A percentile compares a stretch with the other conserved stretches of the same genome.
Conservation (phyloP, 495 filamentous ascomycete species). For the Rostrohypoxylon terebratum region DNA sequence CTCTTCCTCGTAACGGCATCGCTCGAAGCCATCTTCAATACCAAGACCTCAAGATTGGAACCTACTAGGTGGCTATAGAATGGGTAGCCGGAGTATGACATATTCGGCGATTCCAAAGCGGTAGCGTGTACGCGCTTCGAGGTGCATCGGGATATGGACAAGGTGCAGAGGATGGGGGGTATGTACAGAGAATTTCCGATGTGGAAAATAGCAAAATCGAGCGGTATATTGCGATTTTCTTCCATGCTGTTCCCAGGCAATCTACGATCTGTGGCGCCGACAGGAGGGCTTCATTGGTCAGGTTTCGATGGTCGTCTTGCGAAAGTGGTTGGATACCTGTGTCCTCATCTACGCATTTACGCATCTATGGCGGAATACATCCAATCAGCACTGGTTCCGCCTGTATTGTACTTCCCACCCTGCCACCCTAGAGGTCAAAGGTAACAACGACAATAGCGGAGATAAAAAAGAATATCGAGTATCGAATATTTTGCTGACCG, state of each 20-base stretch:
- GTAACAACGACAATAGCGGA: constrained; percentile 29
- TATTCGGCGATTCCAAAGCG: constrained; percentile 27
- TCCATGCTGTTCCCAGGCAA: constrained; percentile 15
- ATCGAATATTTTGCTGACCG: constrained; percentile 14
- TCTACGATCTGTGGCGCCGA: constrained; percentile 38
- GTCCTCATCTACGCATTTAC: constrained; percentile 17
- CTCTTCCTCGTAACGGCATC: constrained; percentile 2
- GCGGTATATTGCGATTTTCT: constrained; percentile 26
- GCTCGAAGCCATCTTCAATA: constrained; percentile 3
- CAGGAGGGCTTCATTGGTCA: constrained; percentile 28
- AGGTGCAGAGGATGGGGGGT: constrained; percentile 17
- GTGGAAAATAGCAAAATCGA: constrained; percentile 22
- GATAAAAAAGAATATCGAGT: constrained; percentile 25
- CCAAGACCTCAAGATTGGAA: neutral
- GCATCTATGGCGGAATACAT: constrained; percentile 15
- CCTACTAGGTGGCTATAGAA: neutral
- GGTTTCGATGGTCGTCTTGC: constrained; percentile 36
- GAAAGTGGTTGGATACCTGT: constrained; percentile 15
- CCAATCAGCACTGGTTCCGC: constrained; percentile 28
- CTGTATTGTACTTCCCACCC: constrained; percentile 39
- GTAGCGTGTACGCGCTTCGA: constrained; percentile 36
- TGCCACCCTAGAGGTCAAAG: neutral
- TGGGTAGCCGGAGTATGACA: constrained; percentile 28
- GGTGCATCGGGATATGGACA: constrained; percentile 38
- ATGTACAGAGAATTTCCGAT: constrained; percentile 25